A percentile compares a stretch with the other conserved stretches of the same genome.
Evolutionary conservation across 2,329 filamentous ascomycete genomes (phyloP).

Genomic region (Neonectria hederae): DNA sequence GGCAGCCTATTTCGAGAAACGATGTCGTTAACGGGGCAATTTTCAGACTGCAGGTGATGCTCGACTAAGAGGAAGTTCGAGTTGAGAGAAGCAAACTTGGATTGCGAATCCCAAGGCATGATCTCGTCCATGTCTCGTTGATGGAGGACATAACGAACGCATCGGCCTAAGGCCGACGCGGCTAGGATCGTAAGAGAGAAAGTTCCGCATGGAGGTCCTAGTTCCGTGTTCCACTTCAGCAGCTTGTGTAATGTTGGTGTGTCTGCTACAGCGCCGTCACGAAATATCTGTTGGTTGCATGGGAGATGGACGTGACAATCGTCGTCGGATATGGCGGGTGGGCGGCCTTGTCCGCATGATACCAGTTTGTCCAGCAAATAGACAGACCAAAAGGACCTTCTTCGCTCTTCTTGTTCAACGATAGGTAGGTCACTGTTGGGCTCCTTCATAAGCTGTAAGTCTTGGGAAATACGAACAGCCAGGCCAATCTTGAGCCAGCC

Average conservation of each 20-base stretch:
- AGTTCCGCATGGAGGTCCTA: not conserved
- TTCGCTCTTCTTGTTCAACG: constrained; percentile 46
- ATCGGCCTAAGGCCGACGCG: constrained; percentile 24
- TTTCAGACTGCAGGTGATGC: constrained; percentile 14
- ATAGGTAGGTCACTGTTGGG: constrained; percentile 31
- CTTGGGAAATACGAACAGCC: constrained; percentile 47
- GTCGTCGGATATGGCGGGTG: constrained; percentile 46
- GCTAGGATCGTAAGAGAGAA: constrained; percentile 20
- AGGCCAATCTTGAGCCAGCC: constrained; percentile 30
- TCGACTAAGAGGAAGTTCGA: constrained; percentile 24
- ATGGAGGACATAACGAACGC: constrained; percentile 10
- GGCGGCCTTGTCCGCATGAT: constrained; percentile 48
- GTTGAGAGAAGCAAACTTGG: constrained; percentile 25
- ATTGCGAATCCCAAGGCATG: constrained; percentile 26
- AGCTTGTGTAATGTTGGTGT: constrained; percentile 24
- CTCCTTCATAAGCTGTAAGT: constrained; percentile 47
- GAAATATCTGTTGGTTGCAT: constrained; percentile 27
- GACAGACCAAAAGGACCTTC: constrained; percentile 51
- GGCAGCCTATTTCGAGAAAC: constrained; percentile 11
- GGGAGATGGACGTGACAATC: constrained; percentile 47
- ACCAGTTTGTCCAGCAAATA: constrained; percentile 50
- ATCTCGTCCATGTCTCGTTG: not conserved
- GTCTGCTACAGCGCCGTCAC: constrained; percentile 4
- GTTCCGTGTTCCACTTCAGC: constrained; percentile 18
- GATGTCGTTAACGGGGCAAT: constrained; percentile 5